Conservation (phyloP, 352 stramenopile species). For the Globisporangium takayamanum region DNA sequence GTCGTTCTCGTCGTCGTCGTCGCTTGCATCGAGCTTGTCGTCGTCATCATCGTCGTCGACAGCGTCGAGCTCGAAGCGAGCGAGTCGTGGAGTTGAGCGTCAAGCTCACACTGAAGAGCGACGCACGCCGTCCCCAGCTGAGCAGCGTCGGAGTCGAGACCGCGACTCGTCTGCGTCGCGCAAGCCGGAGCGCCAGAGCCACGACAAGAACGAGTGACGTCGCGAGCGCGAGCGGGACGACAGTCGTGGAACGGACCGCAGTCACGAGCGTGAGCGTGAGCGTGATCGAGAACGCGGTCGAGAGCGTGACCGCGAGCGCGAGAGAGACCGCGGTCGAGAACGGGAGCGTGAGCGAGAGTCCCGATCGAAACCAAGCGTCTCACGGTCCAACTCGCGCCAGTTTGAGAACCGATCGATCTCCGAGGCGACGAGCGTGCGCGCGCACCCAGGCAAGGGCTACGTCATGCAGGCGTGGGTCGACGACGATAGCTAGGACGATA, state of each 20-base stretch:
- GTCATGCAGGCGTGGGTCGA: conserved; percentile 71
- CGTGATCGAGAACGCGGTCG: conserved; percentile 16
- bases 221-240: conserved; percentile 20
- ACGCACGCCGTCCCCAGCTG: conserved; percentile 25
- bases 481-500: conserved; percentile 26
- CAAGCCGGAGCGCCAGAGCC: neutral
- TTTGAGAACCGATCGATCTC: conserved; percentile 11
- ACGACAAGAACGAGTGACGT: conserved; percentile 15
- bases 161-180: neutral
- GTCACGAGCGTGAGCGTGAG: conserved; percentile 11
- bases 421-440: conserved; percentile 7
- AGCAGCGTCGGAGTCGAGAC: conserved; percentile 6
- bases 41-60: conserved; percentile 11
- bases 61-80: neutral
- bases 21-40: conserved; percentile 8
- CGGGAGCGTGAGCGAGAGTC: neutral
- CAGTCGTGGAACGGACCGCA: conserved; percentile 15
- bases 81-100: neutral
- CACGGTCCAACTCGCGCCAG: conserved; percentile 12
- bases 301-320: conserved; percentile 5
- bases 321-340: neutral
- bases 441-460: conserved; percentile 32
- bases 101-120: conserved; percentile 15
- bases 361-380: conserved; percentile 2
- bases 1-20: conserved; percentile 18